A percentile compares a stretch with the other conserved stretches of the same genome.
These are phyloP conservation scores for Xylaria sp. DNA, from an alignment of 2,329 filamentous ascomycete genomes.

Conservation along the genomic window DNA sequence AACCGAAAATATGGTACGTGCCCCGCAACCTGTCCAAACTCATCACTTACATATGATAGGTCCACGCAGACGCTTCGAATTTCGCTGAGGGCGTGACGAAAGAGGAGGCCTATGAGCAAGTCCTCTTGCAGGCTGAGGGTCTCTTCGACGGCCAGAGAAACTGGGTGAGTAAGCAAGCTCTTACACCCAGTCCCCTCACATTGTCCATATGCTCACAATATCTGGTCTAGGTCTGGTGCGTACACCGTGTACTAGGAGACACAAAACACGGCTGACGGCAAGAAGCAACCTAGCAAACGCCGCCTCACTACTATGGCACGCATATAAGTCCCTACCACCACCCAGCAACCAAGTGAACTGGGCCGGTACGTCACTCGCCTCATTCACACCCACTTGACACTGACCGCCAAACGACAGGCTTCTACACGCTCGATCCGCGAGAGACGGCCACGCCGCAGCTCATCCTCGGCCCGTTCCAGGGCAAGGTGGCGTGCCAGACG, in stretches of 20 bases:
- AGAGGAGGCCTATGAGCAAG: conserved; percentile 74
- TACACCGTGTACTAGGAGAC: conserved; percentile 4
- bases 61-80: conserved; percentile 80
- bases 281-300: conserved; percentile 76
- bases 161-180: conserved; percentile 63
- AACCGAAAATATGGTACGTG: conserved; percentile 13
- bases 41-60: conserved; percentile 48
- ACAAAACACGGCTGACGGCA: conserved; percentile 5
- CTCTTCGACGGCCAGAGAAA: conserved; percentile 77
- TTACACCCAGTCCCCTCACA: neutral
- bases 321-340: conserved; percentile 71
- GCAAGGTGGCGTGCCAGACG: conserved; percentile 79
- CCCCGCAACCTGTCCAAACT: neutral
- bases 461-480: conserved; percentile 80
- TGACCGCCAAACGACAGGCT: conserved; percentile 56
- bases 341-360: conserved; percentile 76
- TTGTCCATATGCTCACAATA: conserved; percentile 23
- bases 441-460: conserved; percentile 54
- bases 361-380: conserved; percentile 60
- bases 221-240: conserved; percentile 48
- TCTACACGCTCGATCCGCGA: conserved; percentile 69
- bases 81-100: conserved; percentile 72
- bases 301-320: conserved; percentile 79
- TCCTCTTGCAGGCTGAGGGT: conserved; percentile 71
- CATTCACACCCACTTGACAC: neutral